These are phyloP conservation scores for Cavenderia fasciculata DNA, from an alignment of 78 protist species.

Conservation along the genomic window DNA sequence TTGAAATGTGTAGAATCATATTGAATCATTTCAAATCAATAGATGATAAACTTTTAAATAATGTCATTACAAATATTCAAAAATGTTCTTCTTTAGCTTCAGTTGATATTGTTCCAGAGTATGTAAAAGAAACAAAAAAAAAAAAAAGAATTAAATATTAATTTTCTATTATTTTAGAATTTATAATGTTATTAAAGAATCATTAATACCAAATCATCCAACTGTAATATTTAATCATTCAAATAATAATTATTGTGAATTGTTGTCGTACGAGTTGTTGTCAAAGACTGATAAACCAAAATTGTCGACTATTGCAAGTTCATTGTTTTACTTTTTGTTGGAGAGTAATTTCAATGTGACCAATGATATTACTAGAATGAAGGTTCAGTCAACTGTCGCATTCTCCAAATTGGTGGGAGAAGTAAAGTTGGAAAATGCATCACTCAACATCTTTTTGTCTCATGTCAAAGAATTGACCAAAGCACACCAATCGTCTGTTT, in stretches of 20 bases:
- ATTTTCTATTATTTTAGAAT: not conserved
- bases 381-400: conserved; percentile 80
- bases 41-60: conserved; percentile 34
- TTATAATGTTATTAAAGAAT: conserved; percentile 18
- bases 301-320: conserved; percentile 14
- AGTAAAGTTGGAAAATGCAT: conserved; percentile 48
- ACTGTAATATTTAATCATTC: not conserved
- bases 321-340: conserved; percentile 31
- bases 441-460: conserved; percentile 6
- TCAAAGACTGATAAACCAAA: conserved; percentile 16
- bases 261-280: conserved; percentile 28
- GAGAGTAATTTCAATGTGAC: conserved; percentile 44
- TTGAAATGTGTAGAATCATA: conserved; percentile 32
- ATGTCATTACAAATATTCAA: conserved; percentile 41
- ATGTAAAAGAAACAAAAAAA: no score
- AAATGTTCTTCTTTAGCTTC: conserved; percentile 12
- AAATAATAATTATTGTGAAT: conserved; percentile 38
- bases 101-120: conserved; percentile 23
- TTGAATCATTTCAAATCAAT: conserved; percentile 32
- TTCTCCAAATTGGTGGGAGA: conserved; percentile 77
- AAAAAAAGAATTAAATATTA: not conserved
- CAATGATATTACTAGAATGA: conserved; percentile 70
- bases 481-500: not conserved
- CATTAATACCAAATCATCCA: conserved; percentile 30
- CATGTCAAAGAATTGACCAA: conserved; percentile 6